Percentiles rank a stretch among this genome's conserved stretches.
Conservation (phyloP, 495 filamentous ascomycete genomes). For the Clohesyomyces aquaticus region DNA sequence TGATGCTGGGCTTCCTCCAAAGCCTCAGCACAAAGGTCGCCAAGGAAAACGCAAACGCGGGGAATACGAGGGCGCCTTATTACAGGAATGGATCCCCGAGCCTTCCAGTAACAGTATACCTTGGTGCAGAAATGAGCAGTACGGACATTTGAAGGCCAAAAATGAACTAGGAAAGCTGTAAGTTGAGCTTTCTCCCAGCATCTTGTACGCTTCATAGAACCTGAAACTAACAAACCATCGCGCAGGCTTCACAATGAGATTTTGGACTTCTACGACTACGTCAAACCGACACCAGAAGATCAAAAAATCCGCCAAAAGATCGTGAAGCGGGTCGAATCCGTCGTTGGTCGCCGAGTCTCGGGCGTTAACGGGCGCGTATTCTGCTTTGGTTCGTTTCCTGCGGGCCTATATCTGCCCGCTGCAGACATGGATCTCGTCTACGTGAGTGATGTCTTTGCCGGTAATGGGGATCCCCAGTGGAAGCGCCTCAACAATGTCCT, state of each 20-base stretch:
- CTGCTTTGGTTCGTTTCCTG: constrained; percentile 88
- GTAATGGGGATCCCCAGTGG: constrained; percentile 40
- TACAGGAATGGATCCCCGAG: constrained; percentile 60
- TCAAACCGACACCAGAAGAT: constrained; percentile 77
- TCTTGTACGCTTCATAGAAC: not conserved
- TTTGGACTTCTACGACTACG: constrained; percentile 82
- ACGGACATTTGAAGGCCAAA: constrained; percentile 1
- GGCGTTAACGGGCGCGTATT: constrained; percentile 55
- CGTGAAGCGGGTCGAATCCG: constrained; percentile 62
- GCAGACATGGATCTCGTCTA: constrained; percentile 92
- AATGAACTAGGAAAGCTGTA: constrained; percentile 24
- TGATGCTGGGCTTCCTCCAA: not conserved
- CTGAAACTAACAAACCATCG: too few species aligned
- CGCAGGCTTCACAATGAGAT: constrained; percentile 81
- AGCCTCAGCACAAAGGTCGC: constrained; percentile 32
- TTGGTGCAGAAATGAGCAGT: constrained; percentile 18
- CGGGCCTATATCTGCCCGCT: constrained; percentile 86
- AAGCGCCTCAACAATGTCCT: constrained; percentile 41
- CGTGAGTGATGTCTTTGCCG: constrained; percentile 66
- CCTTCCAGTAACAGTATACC: constrained; percentile 58
- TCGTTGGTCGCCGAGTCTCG: constrained; percentile 55
- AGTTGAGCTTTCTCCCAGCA: constrained; percentile 4
- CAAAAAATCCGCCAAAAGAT: constrained; percentile 71
- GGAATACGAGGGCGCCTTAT: constrained; percentile 57
- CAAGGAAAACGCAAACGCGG: constrained; percentile 70